Conservation (phyloP, 2,329 filamentous ascomycete species). For the Zasmidium cellare region DNA sequence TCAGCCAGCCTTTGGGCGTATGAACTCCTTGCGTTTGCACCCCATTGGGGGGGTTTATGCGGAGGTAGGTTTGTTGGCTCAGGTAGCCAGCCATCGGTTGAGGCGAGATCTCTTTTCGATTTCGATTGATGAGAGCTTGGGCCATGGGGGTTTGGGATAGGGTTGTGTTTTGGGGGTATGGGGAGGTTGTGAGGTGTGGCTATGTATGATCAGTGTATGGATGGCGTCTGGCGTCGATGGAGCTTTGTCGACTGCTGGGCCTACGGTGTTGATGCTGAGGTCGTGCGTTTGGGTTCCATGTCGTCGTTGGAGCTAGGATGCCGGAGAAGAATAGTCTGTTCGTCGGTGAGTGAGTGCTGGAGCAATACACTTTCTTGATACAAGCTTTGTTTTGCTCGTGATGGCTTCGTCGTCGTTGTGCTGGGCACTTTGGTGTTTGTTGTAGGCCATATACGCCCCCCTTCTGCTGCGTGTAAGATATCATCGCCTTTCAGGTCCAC, state of each 20-base stretch:
- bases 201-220: neutral
- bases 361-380: too few relatives aligned
- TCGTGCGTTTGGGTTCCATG: neutral
- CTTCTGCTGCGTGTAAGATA: too few relatives aligned
- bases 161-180: neutral
- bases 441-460: too few relatives aligned
- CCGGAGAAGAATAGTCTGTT: too few relatives aligned
- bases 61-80: neutral
- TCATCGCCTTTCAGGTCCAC: too few relatives aligned
- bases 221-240: neutral
- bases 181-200: neutral
- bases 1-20: neutral
- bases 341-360: too few relatives aligned
- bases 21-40: neutral
- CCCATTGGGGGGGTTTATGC: neutral
- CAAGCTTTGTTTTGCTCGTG: too few relatives aligned
- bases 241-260: neutral
- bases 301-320: too few relatives aligned
- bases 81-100: neutral
- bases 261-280: neutral
- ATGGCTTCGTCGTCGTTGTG: too few relatives aligned
- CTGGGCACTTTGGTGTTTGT: too few relatives aligned
- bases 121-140: neutral
- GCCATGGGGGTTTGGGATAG: neutral
- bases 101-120: too few relatives aligned